Base-by-base conservation (phyloP, 495 filamentous ascomycete species). In the Cenococcum geophilum region DNA sequence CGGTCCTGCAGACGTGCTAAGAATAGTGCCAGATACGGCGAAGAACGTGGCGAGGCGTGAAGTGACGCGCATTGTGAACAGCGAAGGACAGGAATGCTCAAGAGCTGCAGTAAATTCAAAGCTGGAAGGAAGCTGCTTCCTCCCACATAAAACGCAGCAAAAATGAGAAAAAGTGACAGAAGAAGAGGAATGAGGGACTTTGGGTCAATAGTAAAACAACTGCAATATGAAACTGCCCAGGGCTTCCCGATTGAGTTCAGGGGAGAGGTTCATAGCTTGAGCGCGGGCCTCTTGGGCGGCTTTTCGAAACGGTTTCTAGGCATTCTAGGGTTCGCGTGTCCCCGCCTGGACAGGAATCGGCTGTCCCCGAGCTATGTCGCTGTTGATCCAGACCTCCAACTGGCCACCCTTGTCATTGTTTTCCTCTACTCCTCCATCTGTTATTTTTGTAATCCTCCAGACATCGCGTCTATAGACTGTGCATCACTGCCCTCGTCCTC, bases 1-100 rank as follows among this genome's bases (percentile, higher is more conserved):
- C 54, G 68, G 68, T 5, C 61, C 55, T 12, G 58, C 68, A 42
- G 58, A 65, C 36, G 55, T 59, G 63, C 66, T 57, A 61, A 63
- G 66, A 14, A 60, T 22, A 1, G 42, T 34, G 40, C 48, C 58
- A 18, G 62, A 68, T 11, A 53, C 37, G 12, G 66, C 66, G 20
- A 69, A 22, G 6, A 63, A 25, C 16, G 66, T 58, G 48, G 54
- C 32, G n/a, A 65, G 27, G 49, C 54, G 50, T 35, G 25, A 40
- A 56, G 47, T 34, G 25, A 68, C 37, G 25, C 59, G 63, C 63
- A 66, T 69, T 9, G 37, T 65, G 54, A 32, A 22, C 20, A 9
- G 21, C 22, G 51, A 59, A 5, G 27, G 20, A 42, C 18, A 23
- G 20, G 42, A 27, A 22, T 21, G n/a, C 20, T 58, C 20, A 25